phyloP scores from a whole-genome alignment of 768 basidiomycete species.

The Cubamyces lactineus region DNA sequence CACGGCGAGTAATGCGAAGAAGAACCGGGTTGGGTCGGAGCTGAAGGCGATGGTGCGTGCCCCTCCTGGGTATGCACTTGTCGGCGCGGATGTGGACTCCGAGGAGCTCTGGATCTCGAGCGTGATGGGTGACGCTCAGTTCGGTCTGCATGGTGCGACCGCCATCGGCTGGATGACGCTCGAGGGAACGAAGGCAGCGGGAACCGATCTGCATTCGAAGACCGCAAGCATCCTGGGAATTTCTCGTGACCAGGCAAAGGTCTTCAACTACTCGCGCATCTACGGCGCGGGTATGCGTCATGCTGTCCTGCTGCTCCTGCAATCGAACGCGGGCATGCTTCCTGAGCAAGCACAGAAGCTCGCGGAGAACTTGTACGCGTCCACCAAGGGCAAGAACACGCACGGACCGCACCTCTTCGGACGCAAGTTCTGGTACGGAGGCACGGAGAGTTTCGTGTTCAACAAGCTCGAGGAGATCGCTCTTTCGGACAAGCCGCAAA shows the following conservation, averaged over 20 bases:
- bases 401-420: conserved; percentile 74
- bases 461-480: conserved; percentile 98
- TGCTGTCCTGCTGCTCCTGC: conserved; percentile 83
- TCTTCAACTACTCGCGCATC: conserved; percentile 98
- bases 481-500: conserved; percentile 80
- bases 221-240: conserved; percentile 92
- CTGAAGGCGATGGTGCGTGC: conserved; percentile 97
- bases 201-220: conserved; percentile 96
- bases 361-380: conserved; percentile 84
- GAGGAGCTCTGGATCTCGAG: conserved; percentile 99
- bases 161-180: conserved; percentile 99
- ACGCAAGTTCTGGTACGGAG: conserved; percentile 94
- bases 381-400: conserved; percentile 92
- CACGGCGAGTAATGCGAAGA: conserved; percentile 97
- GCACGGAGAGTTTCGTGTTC: conserved; percentile 95
- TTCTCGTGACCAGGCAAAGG: conserved; percentile 93
- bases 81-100: conserved; percentile 98
- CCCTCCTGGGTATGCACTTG: conserved; percentile 89
- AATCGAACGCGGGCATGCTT: conserved; percentile 79
- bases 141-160: conserved; percentile 94
- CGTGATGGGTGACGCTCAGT: conserved; percentile 98
- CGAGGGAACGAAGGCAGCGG: conserved; percentile 92
- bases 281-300: conserved; percentile 99
- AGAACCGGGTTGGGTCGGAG: conserved; percentile 97
- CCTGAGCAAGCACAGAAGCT: conserved; percentile 77